A percentile compares a stretch with the other conserved stretches of the same genome.
phyloP scores from a whole-genome alignment of 371 early-diverging fungal species.

The Syncephalis plumigaleata region DNA sequence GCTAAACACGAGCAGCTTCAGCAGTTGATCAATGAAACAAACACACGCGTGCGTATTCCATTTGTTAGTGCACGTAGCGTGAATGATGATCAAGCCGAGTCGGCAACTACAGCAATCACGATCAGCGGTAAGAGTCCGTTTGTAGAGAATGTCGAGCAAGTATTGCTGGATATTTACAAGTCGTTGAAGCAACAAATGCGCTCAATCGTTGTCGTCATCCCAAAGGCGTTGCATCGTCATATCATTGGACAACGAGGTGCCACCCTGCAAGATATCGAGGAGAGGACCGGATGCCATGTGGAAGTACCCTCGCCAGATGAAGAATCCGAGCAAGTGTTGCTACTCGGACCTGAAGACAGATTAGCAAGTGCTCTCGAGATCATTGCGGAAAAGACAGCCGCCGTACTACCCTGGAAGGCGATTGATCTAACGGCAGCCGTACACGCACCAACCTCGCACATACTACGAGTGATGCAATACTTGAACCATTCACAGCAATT shows the following conservation, averaged over 20 bases:
- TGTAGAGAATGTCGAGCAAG: conserved; percentile 39
- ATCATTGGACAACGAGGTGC: conserved; percentile 70
- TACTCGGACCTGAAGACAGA: conserved; percentile 59
- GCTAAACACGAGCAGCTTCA: conserved; percentile 37
- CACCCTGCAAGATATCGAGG: conserved; percentile 57
- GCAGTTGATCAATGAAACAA: conserved; percentile 35
- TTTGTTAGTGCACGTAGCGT: conserved; percentile 25
- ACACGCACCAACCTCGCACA: conserved; percentile 27
- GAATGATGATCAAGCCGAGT: conserved; percentile 18
- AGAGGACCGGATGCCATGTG: conserved; percentile 65
- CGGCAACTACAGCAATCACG: conserved; percentile 5
- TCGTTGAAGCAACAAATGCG: conserved; percentile 40
- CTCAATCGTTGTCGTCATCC: conserved; percentile 44
- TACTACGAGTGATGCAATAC: conserved; percentile 38
- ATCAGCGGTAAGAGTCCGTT: conserved; percentile 50
- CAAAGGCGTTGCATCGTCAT: conserved; percentile 82
- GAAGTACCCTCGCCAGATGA: conserved; percentile 52
- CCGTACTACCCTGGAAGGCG: conserved; percentile 26
- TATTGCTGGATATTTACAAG: conserved; percentile 30
- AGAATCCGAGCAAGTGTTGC: conserved; percentile 46
- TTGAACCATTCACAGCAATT: conserved; percentile 31
- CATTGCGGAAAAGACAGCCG: conserved; percentile 62
- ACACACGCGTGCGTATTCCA: conserved; percentile 65
- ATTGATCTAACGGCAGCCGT: conserved; percentile 31
- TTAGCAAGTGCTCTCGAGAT: conserved; percentile 47